Conservation (phyloP, 306 rosid genomes). For the Nissolia schottii region DNA sequence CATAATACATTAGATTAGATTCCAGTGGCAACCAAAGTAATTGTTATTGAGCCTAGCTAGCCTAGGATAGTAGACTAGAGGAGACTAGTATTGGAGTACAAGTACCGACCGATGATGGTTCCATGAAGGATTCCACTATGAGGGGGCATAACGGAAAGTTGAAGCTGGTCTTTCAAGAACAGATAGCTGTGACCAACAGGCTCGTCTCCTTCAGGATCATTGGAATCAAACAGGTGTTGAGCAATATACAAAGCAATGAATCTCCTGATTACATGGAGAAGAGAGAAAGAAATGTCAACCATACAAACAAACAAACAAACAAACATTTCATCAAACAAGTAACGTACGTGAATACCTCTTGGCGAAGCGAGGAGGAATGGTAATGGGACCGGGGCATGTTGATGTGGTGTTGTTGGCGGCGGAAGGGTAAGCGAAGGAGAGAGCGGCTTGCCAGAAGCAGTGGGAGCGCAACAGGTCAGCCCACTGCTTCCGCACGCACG, state of each 20-base stretch:
- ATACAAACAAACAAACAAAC: too few species aligned
- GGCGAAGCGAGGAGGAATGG: constrained; percentile 51
- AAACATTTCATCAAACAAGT: not conserved
- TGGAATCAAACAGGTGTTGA: constrained; percentile 43
- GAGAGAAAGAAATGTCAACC: too few species aligned
- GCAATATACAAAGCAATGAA: constrained; percentile 58
- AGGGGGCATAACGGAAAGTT: constrained; percentile 50
- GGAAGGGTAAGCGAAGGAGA: constrained; percentile 42
- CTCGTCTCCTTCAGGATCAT: constrained; percentile 53
- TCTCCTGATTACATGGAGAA: constrained; percentile 58
- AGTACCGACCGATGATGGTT: constrained; percentile 59
- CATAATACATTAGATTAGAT: too few species aligned
- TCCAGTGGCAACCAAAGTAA: not conserved
- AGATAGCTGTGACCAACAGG: constrained; percentile 66
- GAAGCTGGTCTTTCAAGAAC: constrained; percentile 76
- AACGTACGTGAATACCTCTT: constrained; percentile 33
- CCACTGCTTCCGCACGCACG: constrained; percentile 70
- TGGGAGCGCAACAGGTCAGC: constrained; percentile 49
- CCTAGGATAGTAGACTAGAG: too few species aligned
- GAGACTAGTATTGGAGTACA: not conserved
- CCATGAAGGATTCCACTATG: constrained; percentile 76
- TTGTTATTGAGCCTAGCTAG: too few species aligned
- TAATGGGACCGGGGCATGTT: constrained; percentile 74
- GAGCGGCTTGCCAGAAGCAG: constrained; percentile 73
- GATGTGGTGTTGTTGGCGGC: constrained; percentile 36